Evolutionary conservation across 2,329 filamentous ascomycete genomes (phyloP).

Genomic region (Cylindrodendrum hubeiense): DNA sequence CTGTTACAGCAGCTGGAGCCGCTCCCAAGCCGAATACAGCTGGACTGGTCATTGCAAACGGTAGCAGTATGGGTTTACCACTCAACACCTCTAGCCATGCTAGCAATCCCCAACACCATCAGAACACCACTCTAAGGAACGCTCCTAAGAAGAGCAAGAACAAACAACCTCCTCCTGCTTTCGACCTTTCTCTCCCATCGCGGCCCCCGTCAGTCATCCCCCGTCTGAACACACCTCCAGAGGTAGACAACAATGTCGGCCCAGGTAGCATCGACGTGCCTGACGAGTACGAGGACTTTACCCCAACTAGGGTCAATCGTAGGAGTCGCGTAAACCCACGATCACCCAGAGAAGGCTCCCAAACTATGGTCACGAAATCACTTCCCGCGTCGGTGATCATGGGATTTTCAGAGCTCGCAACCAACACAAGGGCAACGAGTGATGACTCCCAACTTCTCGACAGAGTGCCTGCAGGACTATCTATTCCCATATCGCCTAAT

Average conservation of each 20-base stretch:
- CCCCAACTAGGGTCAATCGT: conserved; percentile 35
- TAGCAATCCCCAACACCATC: background rate
- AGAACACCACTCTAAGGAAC: background rate
- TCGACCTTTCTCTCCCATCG: background rate
- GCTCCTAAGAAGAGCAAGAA: conserved; percentile 15
- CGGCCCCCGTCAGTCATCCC: background rate
- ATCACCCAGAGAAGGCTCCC: conserved; percentile 19
- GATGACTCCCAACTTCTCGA: conserved; percentile 7
- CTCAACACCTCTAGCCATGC: too few relatives aligned
- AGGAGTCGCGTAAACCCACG: conserved; percentile 28
- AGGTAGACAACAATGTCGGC: conserved; percentile 9
- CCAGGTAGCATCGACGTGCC: conserved; percentile 3
- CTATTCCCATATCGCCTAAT: conserved; percentile 22
- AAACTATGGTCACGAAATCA: conserved; percentile 33
- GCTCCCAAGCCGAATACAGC: background rate
- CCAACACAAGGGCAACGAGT: conserved; percentile 2
- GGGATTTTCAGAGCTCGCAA: conserved; percentile 30
- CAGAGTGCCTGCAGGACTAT: background rate
- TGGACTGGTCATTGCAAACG: conserved; percentile 27
- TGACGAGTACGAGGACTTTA: conserved; percentile 27
- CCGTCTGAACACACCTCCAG: background rate
- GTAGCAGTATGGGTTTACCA: conserved; percentile 10
- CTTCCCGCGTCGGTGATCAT: conserved; percentile 39
- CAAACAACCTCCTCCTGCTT: conserved; percentile 6
- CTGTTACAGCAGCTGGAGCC: conserved; percentile 41